These are phyloP conservation scores for Sesbania bispinosa DNA, from an alignment of 306 rosid genomes.

Conservation along the genomic window DNA sequence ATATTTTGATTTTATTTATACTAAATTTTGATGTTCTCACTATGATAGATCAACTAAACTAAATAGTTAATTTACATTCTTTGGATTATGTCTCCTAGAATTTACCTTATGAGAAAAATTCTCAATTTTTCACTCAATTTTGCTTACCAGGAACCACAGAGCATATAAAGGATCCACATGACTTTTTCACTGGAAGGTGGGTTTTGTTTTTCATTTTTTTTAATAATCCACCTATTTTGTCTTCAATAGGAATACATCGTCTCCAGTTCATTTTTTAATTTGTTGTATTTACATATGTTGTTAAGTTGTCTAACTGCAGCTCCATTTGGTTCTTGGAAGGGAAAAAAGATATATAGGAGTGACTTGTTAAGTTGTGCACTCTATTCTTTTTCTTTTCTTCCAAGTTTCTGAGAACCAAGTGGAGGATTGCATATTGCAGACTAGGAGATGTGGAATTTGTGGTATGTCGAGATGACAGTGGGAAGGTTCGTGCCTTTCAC, in stretches of 20 bases:
- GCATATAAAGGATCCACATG: conserved; percentile 57
- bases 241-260: not conserved
- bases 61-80: not conserved
- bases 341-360: conserved; percentile 22
- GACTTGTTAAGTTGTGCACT: conserved; percentile 13
- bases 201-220: not conserved
- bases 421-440: conserved; percentile 47
- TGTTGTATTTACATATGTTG: not conserved
- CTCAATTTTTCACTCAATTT: conserved; percentile 18
- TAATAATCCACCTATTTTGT: not conserved
- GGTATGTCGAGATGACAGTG: conserved; percentile 66
- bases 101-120: not conserved
- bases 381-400: conserved; percentile 32
- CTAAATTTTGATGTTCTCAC: not conserved
- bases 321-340: conserved; percentile 40
- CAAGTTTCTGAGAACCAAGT: conserved; percentile 36
- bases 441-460: conserved; percentile 75
- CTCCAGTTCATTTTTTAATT: not conserved
- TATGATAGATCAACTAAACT: not conserved
- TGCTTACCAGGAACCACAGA: conserved; percentile 56
- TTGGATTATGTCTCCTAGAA: not conserved
- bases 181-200: conserved; percentile 86
- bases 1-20: not conserved
- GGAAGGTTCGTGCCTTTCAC: conserved; percentile 68
- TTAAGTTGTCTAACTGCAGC: conserved; percentile 15